Conservation (phyloP, 2,329 filamentous ascomycete species). For the Epichloe coenophiala region DNA sequence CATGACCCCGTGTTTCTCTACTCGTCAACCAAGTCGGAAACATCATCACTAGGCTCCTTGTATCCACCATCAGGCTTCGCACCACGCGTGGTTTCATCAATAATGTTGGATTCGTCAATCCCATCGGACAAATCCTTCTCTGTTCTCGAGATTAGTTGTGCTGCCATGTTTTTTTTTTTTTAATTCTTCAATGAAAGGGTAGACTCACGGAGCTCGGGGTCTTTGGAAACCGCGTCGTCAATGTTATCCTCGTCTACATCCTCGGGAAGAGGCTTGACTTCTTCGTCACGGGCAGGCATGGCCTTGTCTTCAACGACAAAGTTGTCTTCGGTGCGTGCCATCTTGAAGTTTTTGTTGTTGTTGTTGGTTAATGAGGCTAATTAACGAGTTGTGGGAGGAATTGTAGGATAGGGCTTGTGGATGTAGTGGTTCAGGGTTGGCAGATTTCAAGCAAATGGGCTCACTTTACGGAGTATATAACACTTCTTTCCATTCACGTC, state of each 20-base stretch:
- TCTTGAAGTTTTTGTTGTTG: neutral
- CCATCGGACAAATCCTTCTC: constrained; percentile 1
- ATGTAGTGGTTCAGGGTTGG: too few species aligned
- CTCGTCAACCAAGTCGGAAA: constrained; percentile 2
- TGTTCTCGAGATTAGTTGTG: neutral
- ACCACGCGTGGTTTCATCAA: constrained; percentile 2
- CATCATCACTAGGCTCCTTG: constrained; percentile 2
- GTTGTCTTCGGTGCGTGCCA: constrained; percentile 1
- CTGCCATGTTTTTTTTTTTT: neutral
- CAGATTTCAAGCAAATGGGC: too few species aligned
- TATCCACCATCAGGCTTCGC: constrained; percentile 2
- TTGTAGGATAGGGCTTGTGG: too few species aligned
- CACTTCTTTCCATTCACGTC: too few species aligned
- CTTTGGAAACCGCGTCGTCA: constrained; percentile 1
- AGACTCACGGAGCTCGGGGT: constrained; percentile 3
- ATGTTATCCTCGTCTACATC: constrained; percentile 1
- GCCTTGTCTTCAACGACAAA: constrained; percentile 1
- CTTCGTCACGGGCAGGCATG: neutral
- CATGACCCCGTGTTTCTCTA: too few species aligned
- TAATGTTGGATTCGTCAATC: constrained; percentile 4
- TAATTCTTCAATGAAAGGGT: neutral
- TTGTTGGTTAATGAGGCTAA: neutral
- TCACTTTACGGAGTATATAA: too few species aligned
- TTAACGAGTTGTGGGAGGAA: too few species aligned
- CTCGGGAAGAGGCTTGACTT: constrained; percentile 4